Conservation (phyloP, 768 basidiomycete genomes). For the Suillus alpinus region DNA sequence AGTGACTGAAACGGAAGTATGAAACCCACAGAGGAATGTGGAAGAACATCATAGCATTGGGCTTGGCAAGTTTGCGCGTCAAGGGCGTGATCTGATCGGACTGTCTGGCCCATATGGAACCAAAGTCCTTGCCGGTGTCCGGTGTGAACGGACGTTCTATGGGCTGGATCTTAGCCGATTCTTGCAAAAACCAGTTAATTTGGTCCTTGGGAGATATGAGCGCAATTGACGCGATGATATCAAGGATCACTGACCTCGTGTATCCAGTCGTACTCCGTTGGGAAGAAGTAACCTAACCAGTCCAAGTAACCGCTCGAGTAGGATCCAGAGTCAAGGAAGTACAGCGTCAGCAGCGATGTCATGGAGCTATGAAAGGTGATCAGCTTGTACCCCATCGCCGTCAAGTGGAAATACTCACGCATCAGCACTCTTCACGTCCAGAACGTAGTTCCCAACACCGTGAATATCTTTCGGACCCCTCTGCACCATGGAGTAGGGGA, state of each 20-base stretch:
- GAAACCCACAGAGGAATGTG: constrained; percentile 85
- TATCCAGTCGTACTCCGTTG: constrained; percentile 85
- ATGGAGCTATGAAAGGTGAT: constrained; percentile 55
- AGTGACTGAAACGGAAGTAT: neutral
- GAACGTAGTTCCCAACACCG: constrained; percentile 88
- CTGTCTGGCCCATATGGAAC: constrained; percentile 62
- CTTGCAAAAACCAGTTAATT: constrained; percentile 87
- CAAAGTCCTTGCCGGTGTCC: constrained; percentile 70
- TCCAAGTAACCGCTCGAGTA: constrained; percentile 63
- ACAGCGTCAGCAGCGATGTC: constrained; percentile 86
- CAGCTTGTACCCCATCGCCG: constrained; percentile 7
- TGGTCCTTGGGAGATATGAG: constrained; percentile 46
- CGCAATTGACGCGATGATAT: neutral
- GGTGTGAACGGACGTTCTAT: constrained; percentile 85
- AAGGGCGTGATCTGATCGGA: constrained; percentile 57
- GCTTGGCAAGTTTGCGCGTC: constrained; percentile 69
- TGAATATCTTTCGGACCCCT: constrained; percentile 80
- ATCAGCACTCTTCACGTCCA: constrained; percentile 84
- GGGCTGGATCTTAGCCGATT: constrained; percentile 69
- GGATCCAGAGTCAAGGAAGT: constrained; percentile 86
- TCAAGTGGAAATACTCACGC: constrained; percentile 49
- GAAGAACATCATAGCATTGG: constrained; percentile 97
- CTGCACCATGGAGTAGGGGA: constrained; percentile 85
- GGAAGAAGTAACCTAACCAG: constrained; percentile 56
- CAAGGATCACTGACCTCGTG: constrained; percentile 47